These are phyloP conservation scores for Diplodia corticola DNA, from an alignment of 2,329 filamentous ascomycete genomes.

Conservation along the genomic window DNA sequence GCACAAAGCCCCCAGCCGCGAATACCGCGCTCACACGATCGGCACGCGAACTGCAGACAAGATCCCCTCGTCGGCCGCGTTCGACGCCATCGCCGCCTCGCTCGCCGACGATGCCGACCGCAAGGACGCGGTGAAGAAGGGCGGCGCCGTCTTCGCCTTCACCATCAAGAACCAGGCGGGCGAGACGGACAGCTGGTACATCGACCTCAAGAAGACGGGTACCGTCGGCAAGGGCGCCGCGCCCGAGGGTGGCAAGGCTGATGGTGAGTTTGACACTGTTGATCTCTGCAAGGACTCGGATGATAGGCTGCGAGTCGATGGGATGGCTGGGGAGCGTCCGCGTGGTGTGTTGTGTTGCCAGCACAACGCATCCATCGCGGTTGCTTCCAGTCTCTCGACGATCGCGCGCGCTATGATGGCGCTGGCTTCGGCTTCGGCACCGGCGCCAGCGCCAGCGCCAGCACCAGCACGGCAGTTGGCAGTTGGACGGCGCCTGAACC, in stretches of 20 bases:
- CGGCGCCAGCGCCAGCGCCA: background rate
- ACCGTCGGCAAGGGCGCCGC: constrained; percentile 73
- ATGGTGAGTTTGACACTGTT: constrained; percentile 58
- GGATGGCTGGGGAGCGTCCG: background rate
- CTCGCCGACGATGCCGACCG: constrained; percentile 70
- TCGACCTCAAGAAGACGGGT: constrained; percentile 91
- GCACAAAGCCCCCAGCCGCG: background rate
- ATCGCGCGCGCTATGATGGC: background rate
- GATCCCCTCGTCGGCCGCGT: constrained; percentile 88
- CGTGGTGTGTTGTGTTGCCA: background rate
- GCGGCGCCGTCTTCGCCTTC: constrained; percentile 85
- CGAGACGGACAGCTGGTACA: constrained; percentile 84
- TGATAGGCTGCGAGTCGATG: background rate
- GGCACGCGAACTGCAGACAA: constrained; percentile 43
- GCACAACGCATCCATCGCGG: background rate
- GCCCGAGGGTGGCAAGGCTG: constrained; percentile 72
- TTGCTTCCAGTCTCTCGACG: background rate
- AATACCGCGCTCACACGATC: background rate
- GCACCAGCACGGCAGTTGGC: too few relatives aligned
- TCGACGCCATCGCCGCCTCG: constrained; percentile 79
- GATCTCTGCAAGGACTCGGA: background rate
- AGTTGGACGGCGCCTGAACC: background rate
- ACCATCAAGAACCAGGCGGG: constrained; percentile 84
- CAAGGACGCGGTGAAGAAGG: constrained; percentile 87
- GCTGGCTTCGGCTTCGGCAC: constrained; percentile 13